Evolutionary conservation across 2,329 filamentous ascomycete genomes (phyloP).

Genomic region (Fusarium pseudonygamai): DNA sequence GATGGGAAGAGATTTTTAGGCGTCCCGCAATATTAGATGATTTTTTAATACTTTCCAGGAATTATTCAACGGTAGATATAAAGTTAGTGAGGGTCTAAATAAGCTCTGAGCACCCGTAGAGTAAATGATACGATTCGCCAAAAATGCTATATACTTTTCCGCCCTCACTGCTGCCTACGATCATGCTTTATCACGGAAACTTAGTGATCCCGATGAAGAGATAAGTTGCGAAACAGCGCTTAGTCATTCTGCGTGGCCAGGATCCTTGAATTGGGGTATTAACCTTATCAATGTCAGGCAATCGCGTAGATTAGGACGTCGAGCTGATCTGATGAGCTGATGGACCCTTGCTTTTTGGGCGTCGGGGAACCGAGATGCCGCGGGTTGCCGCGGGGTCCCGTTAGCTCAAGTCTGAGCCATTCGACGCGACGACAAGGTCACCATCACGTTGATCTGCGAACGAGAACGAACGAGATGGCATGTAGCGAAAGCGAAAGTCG

Average conservation of each 20-base stretch:
- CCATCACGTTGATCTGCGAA: background rate
- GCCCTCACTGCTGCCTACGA: background rate
- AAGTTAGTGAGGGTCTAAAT: background rate
- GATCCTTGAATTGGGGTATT: background rate
- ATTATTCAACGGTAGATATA: no score
- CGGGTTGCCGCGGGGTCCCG: background rate
- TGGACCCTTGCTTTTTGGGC: background rate
- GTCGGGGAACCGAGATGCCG: background rate
- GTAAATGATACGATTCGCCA: background rate
- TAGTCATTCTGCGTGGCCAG: no score
- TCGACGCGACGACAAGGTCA: background rate
- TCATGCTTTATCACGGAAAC: background rate
- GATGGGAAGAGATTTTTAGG: rapidly evolving
- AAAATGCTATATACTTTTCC: rapidly evolving
- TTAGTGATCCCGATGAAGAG: background rate
- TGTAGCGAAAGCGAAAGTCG: background rate
- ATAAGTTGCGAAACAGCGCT: background rate
- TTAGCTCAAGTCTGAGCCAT: background rate
- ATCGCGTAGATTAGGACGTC: background rate
- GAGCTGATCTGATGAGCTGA: background rate
- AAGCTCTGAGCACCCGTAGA: background rate
- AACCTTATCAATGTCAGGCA: background rate
- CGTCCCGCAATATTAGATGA: rapidly evolving
- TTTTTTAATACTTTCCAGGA: rapidly evolving
- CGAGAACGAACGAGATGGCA: background rate